These are phyloP conservation scores for Fusarium continuum DNA, from an alignment of 2,329 filamentous ascomycete species.

Conservation along the genomic window DNA sequence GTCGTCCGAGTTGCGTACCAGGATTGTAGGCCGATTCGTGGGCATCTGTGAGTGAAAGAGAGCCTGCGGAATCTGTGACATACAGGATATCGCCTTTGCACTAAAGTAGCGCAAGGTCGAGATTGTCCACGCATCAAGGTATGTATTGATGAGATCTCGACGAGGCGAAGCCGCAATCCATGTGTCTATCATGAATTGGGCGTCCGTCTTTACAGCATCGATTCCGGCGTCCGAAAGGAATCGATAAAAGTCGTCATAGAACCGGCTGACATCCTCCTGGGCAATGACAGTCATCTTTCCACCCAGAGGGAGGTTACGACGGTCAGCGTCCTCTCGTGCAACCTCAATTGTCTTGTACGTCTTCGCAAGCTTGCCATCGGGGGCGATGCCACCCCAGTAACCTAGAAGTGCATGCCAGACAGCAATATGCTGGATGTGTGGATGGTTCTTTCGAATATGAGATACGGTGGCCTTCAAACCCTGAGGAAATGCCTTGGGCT, in stretches of 20 bases:
- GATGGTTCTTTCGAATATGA: conserved; percentile 74
- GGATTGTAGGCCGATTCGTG: conserved; percentile 74
- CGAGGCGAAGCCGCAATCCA: conserved; percentile 74
- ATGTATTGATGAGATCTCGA: conserved; percentile 75
- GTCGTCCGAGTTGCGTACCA: conserved; percentile 88
- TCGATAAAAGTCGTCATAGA: conserved; percentile 91
- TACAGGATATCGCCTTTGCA: conserved; percentile 86
- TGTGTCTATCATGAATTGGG: conserved; percentile 87
- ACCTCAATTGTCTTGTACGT: conserved; percentile 79
- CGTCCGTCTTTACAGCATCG: conserved; percentile 92
- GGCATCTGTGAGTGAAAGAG: conserved; percentile 87
- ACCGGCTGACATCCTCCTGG: conserved; percentile 74
- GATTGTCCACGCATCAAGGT: conserved; percentile 87
- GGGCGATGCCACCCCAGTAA: conserved; percentile 91
- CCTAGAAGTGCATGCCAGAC: conserved; percentile 93
- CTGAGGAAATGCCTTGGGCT: conserved; percentile 78
- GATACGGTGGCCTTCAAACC: conserved; percentile 78
- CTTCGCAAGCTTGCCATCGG: conserved; percentile 75
- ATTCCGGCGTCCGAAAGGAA: conserved; percentile 80
- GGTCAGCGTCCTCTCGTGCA: conserved; percentile 58
- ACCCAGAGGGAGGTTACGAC: conserved; percentile 60
- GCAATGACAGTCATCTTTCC: conserved; percentile 78
- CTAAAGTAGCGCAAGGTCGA: conserved; percentile 81
- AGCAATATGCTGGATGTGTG: conserved; percentile 81
- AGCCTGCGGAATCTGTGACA: conserved; percentile 88